Base-by-base conservation (phyloP, 805 yeast species). In the Starmerella davenportii region DNA sequence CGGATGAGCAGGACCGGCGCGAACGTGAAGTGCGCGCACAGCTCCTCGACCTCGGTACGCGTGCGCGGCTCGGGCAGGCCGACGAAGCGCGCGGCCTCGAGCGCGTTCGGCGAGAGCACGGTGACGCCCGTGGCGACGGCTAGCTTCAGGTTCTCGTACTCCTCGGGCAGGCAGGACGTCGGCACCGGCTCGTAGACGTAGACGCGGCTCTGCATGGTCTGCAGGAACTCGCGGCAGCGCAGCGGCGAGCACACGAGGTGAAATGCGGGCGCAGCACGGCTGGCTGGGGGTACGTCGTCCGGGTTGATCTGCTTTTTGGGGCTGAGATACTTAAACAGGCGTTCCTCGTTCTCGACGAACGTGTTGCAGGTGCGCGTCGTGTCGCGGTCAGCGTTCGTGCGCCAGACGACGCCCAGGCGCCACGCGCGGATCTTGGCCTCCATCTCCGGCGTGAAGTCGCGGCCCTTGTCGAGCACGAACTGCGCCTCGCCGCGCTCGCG, bases 161-260 rank as follows among this genome's bases (percentile, higher is more conserved):
- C 42, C 25, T 65, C 74, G 2, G 72, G 67, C 0, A 51, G 54
- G 54, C 93, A 80, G 17, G 68, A 68, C 42, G 74, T 79, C 1
- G 95, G 95, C 5, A 79, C 69, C 0, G 95, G 95, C 56, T 85
- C 96, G 75, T 84, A 87, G 0, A 79, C 67, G 39, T 72, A 63
- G 2, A 62, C 48, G 19, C 19, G 3, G 49, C 30, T 41, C 52
- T 16, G 50, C 35, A 66, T 42, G 9, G 57, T 55, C 1, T 52
- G 52, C 7, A 75, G 48, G 24, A 78, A 66, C 15, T 64, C 67
- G 4, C 51, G 46, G 41, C 75, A 73, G 30, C 93, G 55, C 4
- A 59, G 66, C 1, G 85, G 74, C 0, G 87, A 72, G 49, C 92
- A 79, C 16, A 87, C 69, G 40, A 84, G 57, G 56, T 85, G 95